Evolutionary conservation across 495 filamentous ascomycete species (phyloP), one percentile per base, ranked within the genome.

Genomic region (Talaromyces proteolyticus): DNA sequence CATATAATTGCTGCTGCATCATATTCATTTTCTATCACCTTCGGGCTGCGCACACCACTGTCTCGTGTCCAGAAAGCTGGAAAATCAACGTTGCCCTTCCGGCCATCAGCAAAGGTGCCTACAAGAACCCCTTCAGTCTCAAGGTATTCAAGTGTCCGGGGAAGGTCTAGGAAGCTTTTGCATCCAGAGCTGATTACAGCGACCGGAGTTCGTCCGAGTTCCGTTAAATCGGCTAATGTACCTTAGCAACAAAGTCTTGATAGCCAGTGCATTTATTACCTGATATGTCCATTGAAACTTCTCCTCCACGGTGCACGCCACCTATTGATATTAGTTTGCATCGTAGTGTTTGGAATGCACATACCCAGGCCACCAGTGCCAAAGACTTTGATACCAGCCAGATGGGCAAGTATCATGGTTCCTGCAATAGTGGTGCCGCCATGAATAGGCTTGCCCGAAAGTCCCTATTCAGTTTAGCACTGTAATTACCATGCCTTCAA

Each of bases 101-200:
- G 75, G 5, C 84, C 86, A 68, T 94, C 88, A 3, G 89, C 82
- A 74, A 96, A 98, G 0, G 93, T 96, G 18, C 81, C 82, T 4
- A 95, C 90, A 42, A 82, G 75, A 23, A 87, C 90, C 5, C 93
- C 93, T 63, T 95, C 87, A 0, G 93, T 98, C 65, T 98, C 93
- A 16, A 98, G 78, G 56, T 88, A 95, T 69, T 98, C 93, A 2
- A 98, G 74, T 2, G 93, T 98, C 48, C 86, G 75, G 6, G 87
- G 86, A 52, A 96, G 86, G 59, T 98, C 93, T 8, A 98, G 70
- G 63, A 98, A 98, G 57, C 93, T 90, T 69, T 98, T 98, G 59
- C 89, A 92, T 3, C 93, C 93, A 48, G 86, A 88, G 63, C 85
- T 87, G 22, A 97, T 75, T 7, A 98, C 91, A 21, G 91, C 84